Base-by-base conservation (phyloP, 208 protist species). In the Trypanosoma melophagium region DNA sequence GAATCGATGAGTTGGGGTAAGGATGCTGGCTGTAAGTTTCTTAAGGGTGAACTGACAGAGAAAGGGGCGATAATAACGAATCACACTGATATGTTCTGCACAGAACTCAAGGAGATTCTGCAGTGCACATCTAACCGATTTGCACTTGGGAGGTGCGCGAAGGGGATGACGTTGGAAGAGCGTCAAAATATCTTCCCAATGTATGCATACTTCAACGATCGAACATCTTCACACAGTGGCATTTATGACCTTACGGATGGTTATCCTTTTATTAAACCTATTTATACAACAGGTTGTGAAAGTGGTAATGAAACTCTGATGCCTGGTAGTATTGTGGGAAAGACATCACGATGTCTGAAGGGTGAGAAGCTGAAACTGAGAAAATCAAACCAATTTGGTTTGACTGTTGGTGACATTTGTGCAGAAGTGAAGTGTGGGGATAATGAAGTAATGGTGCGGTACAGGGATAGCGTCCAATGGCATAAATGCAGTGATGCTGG, bases 1-100 rank as follows among this genome's bases (percentile, higher is more conserved):
- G 81, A 94, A 51, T 50, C 13, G 42, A 86, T 96, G 75, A 22
- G 59, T 35, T 97, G 87, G 86, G 92, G 85, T 35, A 38, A 52
- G 21, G 67, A 83, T 16, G 28, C 51, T 0, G 87, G 90, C 25
- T 95, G 89, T 60, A 40, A 13, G 10, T 79, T 94, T n/a, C 31
- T 86, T n/a, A 61, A 31, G 8, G 54, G 74, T 35, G 3, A 81
- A 79, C 71, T 89, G 80, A 61, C 47, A 35, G 5, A 35, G 28
- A 5, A 35, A 35, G 85, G 52, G 49, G 12, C 12, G 45, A 76
- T 60, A 24, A 28, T n/a, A 44, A 69, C 76, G 8, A 31, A 73
- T 22, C 77, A 53, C 55, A 66, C 81, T 13, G 49, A 52, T 31
- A 86, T 92, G 76, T 92, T 84, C 79, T 87, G 82, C 56, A 55